A percentile compares a stretch with the other conserved stretches of the same genome.
These are phyloP conservation scores for Pseudopithomyces chartarum DNA, from an alignment of 2,329 filamentous ascomycete genomes.

Conservation along the genomic window DNA sequence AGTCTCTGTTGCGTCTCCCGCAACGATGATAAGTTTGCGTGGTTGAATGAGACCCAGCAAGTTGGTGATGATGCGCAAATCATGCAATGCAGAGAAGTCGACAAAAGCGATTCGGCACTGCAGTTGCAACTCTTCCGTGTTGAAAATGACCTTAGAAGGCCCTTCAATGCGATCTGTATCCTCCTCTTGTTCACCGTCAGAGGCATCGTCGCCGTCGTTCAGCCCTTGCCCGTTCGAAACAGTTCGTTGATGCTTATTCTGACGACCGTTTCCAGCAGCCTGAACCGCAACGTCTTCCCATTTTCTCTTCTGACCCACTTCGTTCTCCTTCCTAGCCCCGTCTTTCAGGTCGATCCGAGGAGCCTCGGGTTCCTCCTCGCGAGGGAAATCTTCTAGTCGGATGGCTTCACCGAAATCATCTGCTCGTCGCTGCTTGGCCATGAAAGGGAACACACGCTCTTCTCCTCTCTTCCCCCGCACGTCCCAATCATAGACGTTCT, in stretches of 20 bases:
- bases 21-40: slow-evolving; percentile 90
- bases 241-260: slow-evolving; percentile 59
- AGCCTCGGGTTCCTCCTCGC: slow-evolving; percentile 83
- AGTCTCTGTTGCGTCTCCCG: slow-evolving; percentile 76
- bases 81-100: slow-evolving; percentile 90
- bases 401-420: slow-evolving; percentile 97
- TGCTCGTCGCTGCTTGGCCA: slow-evolving; percentile 75
- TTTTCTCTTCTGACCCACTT: slow-evolving; percentile 87
- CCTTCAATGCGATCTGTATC: slow-evolving; percentile 63
- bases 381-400: slow-evolving; percentile 88
- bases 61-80: slow-evolving; percentile 92
- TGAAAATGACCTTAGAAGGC: slow-evolving; percentile 76
- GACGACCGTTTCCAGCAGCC: slow-evolving; percentile 44
- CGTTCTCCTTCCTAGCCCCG: slow-evolving; percentile 53
- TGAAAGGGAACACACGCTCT: slow-evolving; percentile 89
- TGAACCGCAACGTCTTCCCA: slow-evolving; percentile 74
- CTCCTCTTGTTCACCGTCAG: slow-evolving; percentile 55
- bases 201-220: slow-evolving; percentile 44
- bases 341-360: slow-evolving; percentile 68
- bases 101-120: slow-evolving; percentile 82
- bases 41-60: slow-evolving; percentile 92
- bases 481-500: slow-evolving; percentile 91
- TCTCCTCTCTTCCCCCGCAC: slow-evolving; percentile 88
- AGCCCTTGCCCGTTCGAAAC: slow-evolving; percentile 36
- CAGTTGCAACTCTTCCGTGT: slow-evolving; percentile 66